Evolutionary conservation across 768 basidiomycete species (phyloP), one percentile per base, ranked within the genome.

Genomic region (Cyathus striatus): DNA sequence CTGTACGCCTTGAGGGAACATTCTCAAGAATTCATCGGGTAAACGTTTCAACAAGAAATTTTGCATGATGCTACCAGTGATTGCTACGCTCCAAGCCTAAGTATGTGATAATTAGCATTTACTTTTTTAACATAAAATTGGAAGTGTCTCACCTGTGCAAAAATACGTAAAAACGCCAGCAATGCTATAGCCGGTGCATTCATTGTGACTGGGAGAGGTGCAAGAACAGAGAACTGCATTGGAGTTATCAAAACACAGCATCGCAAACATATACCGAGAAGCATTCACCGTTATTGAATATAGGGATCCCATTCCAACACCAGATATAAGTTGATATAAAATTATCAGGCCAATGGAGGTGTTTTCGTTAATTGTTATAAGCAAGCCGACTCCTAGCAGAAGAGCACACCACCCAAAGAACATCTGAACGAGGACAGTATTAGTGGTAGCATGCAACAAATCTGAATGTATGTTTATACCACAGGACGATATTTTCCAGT

Each of bases 401-500:
- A n/a, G n/a, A n/a, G n/a, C 16, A 30, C 27, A 30, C 16, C 10
- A 30, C 27, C 27, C 27, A 30, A 16, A n/a, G n/a, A n/a, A n/a
- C n/a, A n/a, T n/a, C n/a, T n/a, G n/a, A n/a, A n/a, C n/a, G n/a
- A n/a, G n/a, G n/a, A n/a, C n/a, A n/a, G n/a, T n/a, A n/a, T n/a
- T n/a, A n/a, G n/a, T n/a, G n/a, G n/a, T n/a, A n/a, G n/a, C n/a
- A n/a, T n/a, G n/a, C n/a, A n/a, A n/a, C n/a, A n/a, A n/a, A n/a
- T n/a, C n/a, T n/a, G n/a, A 30, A n/a, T 30, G 27, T n/a, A 18
- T 25, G 23, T 16, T 45, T 48, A 61, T 22, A 49, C 54, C 36
- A 68, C 56, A 24, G 43, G 49, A 17, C 54, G 49, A 41, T 59
- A 61, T 18, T 38, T 44, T 6, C 57, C 60, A 2, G 50, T 49